Base-by-base conservation (phyloP, 352 stramenopile species). In the Pythium rhizo-oryzae region DNA sequence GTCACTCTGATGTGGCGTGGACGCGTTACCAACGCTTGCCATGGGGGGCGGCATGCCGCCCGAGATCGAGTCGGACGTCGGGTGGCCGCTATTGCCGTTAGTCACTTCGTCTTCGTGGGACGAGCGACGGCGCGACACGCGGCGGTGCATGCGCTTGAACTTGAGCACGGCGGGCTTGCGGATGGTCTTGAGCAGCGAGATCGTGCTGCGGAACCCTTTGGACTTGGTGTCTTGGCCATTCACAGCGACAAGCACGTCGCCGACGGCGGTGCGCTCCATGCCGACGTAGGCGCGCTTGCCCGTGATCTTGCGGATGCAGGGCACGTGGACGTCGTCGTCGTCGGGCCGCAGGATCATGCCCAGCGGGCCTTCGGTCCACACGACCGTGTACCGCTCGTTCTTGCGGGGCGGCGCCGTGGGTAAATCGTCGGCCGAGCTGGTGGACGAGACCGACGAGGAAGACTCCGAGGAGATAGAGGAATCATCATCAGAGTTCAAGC, bases 271-370 rank as follows among this genome's bases (percentile, higher is more conserved):
- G 52, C 84, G 76, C 57, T 96, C 87, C 82, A 96, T 96, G 56
- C 87, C 87, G 6, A 85, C 93, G 39, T 85, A 85, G 9, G 83
- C 83, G 39, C 87, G 85, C 75, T 94, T 95, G 65, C 87, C 87
- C 52, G 81, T 89, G 72, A 96, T 96, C 72, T 96, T 96, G 60
- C 87, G 87, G 62, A 96, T 94, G 65, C 87, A 96, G 41, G 87
- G 87, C 37, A 96, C 85, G 58, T 96, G 87, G 69, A 88, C 93
- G 54, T 96, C 87, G 59, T 94, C 82, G 52, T 96, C 88, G 41
- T 96, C 88, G 5, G 88, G 88, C 35, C 86, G 86, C 30, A 96
- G 73, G 68, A 96, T 94, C 86, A 96, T 94, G 9, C 88, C 88
- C 13, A 96, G 67, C 23, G 86, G 86, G 3, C 88, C 88, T 60